These are phyloP conservation scores for Calendula officinalis DNA, from an alignment of 129 eudicot genomes.

Conservation along the genomic window DNA sequence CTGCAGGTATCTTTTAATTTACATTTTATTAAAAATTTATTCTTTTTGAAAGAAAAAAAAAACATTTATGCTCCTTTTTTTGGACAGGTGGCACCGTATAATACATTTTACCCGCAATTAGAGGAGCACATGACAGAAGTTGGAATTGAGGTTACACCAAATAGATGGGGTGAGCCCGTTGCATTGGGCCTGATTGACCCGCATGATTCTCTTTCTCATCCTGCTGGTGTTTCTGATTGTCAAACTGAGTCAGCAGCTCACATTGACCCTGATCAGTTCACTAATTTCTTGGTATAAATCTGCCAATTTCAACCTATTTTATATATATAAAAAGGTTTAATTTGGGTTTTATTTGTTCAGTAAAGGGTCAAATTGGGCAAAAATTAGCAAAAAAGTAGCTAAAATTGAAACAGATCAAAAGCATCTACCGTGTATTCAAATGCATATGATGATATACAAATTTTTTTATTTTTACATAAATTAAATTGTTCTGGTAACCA, in stretches of 20 bases:
- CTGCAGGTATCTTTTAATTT: slow-evolving; percentile 55
- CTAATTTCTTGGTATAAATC: slow-evolving; percentile 71
- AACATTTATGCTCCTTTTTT: background rate
- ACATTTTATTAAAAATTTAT: background rate
- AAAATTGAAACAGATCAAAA: too few species aligned
- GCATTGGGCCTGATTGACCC: slow-evolving; percentile 94
- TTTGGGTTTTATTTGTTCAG: too few species aligned
- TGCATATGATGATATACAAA: too few species aligned
- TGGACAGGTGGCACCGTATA: slow-evolving; percentile 87
- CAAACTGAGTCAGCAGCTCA: slow-evolving; percentile 88
- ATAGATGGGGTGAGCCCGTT: slow-evolving; percentile 88
- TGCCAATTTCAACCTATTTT: background rate
- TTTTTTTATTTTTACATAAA: too few species aligned
- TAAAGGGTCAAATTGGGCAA: too few species aligned
- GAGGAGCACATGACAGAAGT: slow-evolving; percentile 91
- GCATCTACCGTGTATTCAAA: too few species aligned
- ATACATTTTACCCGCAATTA: slow-evolving; percentile 80
- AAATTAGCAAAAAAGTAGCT: too few species aligned
- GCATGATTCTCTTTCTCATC: slow-evolving; percentile 98
- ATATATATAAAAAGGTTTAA: too few species aligned
- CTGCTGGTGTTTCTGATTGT: slow-evolving; percentile 91
- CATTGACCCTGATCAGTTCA: slow-evolving; percentile 84
- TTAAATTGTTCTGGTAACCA: too few species aligned
- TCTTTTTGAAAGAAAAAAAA: background rate
- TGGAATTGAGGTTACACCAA: slow-evolving; percentile 72